Conservation (phyloP, 129 eudicot genomes). For the Deinandra increscens region DNA sequence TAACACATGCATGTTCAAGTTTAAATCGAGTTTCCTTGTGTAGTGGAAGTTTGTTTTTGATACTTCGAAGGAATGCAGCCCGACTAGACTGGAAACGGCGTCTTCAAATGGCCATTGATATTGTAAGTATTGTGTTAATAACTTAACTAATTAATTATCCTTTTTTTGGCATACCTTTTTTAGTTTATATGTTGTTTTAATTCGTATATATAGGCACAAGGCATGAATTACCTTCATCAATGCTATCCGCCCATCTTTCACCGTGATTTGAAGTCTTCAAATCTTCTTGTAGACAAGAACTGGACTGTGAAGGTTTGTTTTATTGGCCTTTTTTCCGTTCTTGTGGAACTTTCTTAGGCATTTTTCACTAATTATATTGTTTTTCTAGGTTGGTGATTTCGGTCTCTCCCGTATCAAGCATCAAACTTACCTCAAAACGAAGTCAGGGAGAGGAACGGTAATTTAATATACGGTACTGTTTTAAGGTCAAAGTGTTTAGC, state of each 20-base stretch:
- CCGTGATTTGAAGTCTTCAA: constrained; percentile 89
- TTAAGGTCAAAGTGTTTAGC: too few relatives aligned
- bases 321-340: too few relatives aligned
- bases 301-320: constrained; percentile 82
- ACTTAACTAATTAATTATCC: too few relatives aligned
- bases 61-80: constrained; percentile 51
- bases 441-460: constrained; percentile 92
- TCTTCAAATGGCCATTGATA: constrained; percentile 85
- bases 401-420: constrained; percentile 81
- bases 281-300: constrained; percentile 84
- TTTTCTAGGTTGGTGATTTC: constrained; percentile 87
- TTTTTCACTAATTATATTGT: too few relatives aligned
- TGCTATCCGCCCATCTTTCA: constrained; percentile 80
- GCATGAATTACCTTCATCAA: constrained; percentile 85
- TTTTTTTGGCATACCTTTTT: too few relatives aligned
- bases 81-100: constrained; percentile 72
- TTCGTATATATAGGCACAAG: constrained; percentile 53
- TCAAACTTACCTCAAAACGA: constrained; percentile 62
- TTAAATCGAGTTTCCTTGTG: not conserved
- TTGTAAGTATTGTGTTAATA: too few relatives aligned
- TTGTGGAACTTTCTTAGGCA: too few relatives aligned
- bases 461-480: too few relatives aligned
- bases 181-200: too few relatives aligned
- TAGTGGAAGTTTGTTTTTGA: constrained; percentile 76
- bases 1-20: too few relatives aligned